Evolutionary conservation across 2,329 filamentous ascomycete genomes (phyloP), one percentile per base, ranked within the genome.

Genomic region (Xylaria sp.): DNA sequence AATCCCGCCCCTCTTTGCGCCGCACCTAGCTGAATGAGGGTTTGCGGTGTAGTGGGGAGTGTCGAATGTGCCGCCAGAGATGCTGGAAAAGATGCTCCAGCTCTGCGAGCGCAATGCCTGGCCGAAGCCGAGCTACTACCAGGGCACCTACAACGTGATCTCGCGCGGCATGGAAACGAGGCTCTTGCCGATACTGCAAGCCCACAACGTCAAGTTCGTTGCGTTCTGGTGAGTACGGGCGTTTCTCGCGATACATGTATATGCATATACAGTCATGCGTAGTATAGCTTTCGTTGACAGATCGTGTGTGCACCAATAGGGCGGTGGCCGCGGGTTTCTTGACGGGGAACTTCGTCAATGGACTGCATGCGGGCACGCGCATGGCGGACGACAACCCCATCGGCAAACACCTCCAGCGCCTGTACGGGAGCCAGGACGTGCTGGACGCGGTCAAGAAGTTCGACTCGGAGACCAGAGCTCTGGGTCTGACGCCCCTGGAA

Each of bases 71-170:
- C 65, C 75, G 0, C 70, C 75, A 0, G 64, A 72, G 3, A 70
- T 75, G 22, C 72, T 81, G 0, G 66, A 76, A 56, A 65, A 76
- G 20, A 77, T 76, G 29, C 65, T 81, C 31, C 68, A 71, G 4
- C 67, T 80, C 15, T 78, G 76, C 68, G 77, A 79, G 25, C 51
- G 73, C 47, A 73, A 79, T 2, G 72, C 71, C 38, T 80, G 76
- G 71, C 65, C 71, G 20, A 79, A 80, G 56, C 80, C 80, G 0
- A 73, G 67, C 5, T 78, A 75, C 61, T 82, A 82, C 56, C 80
- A 83, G 53, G 80, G 79, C 33, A 74, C 76, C 15, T 82, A 82
- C 67, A 81, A 75, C 61, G 64, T 79, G 5, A 66, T 81, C 7
- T 75, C 75, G 7, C 79, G 80, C 5, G 74, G 73, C 6, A 73